Base-by-base conservation (phyloP, 139 green algal species). In the Chlorella sp. region DNA sequence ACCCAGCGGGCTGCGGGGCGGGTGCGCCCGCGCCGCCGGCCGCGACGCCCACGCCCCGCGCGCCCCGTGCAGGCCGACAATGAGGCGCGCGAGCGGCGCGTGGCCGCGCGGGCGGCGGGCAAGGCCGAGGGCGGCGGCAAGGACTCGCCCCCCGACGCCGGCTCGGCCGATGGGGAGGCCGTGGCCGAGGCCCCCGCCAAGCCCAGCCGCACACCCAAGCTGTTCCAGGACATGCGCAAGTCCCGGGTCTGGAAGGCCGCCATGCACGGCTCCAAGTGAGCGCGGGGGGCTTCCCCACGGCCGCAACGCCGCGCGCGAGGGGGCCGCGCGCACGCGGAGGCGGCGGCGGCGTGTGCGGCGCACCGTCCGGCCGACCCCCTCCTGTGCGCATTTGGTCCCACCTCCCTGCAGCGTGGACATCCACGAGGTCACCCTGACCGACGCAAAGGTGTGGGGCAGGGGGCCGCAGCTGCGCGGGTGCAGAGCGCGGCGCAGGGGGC, bases 141-240 rank as follows among this genome's bases (percentile, higher is more conserved):
- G 12, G 48, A 25, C 40, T 67, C 66, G 31, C 36, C 77, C 45
- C 36, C n/a, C 12, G 60, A 9, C 43, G 63, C 4, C 17, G 60
- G 17, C 1, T 48, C 56, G 29, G 40, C 33, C 31, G 23, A 63
- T 15, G 48, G 46, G 25, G 42, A 74, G 29, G 29, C 31, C 12
- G 31, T 33, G 14, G 60, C 65, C 7, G 31, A 45, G 8, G 65
- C n/a, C 38, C 40, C 48, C 25, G 46, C 46, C 45, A 35, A 67
- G 14, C 29, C 55, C 0, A 42, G 77, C 25, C 66, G 60, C 43
- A 83, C 78, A 35, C 78, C 78, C 17, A 50, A 2, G 33, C 12
- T 35, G 6, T 48, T 83, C 12, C 35, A 41, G 6, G 53, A 73
- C 76, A 62, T 80, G 46, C 71, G 78, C 51, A 80, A 80, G 59